Percentiles rank a stretch among this genome's conserved stretches.
Conservation (phyloP, 2,329 filamentous ascomycete species). For the Hypomyces rosellus region DNA sequence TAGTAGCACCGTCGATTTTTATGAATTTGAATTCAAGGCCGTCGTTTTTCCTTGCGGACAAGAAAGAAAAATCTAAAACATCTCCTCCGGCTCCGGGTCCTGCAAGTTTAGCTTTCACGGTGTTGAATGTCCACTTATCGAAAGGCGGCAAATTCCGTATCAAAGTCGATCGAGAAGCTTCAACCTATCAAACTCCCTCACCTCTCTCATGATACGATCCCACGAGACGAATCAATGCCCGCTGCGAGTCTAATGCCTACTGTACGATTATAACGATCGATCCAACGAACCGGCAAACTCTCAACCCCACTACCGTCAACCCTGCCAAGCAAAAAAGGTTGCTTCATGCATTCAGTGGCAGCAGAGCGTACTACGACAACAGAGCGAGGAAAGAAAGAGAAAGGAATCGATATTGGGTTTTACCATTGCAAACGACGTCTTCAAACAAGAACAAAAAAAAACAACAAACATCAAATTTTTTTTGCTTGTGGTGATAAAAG, state of each 20-base stretch:
- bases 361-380: conserved; percentile 3
- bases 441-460: conserved; percentile 1
- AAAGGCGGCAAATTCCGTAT: conserved; percentile 8
- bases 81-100: neutral
- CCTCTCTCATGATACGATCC: conserved; percentile 5
- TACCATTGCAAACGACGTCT: conserved; percentile 1
- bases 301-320: conserved; percentile 12
- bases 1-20: conserved; percentile 12
- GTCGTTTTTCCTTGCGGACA: conserved; percentile 10
- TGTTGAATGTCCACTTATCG: conserved; percentile 8
- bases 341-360: conserved; percentile 5
- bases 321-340: conserved; percentile 1
- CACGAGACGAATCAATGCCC: conserved; percentile 2
- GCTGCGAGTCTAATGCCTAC: conserved; percentile 25
- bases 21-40: conserved; percentile 8
- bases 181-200: neutral
- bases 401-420: neutral
- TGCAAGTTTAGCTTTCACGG: conserved; percentile 3
- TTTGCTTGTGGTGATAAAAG: conserved; percentile 9
- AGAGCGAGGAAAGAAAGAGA: conserved; percentile 9
- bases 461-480: conserved; percentile 3
- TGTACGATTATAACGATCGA: conserved; percentile 25
- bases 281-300: conserved; percentile 12
- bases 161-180: neutral
- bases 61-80: conserved; percentile 1